These are phyloP conservation scores for Helianthus annuus DNA, from an alignment of 129 eudicot species.

Conservation along the genomic window HanXRQr2.0-SUNRISE NC_035447.2:36944517-36945016, in stretches of 20 bases:
- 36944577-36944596: constrained; percentile 56
- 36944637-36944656: constrained; percentile 44
- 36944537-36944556: constrained; percentile 77
- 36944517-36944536: constrained; percentile 78
- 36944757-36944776: constrained; percentile 27
- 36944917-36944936: constrained; percentile 39
- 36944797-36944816: constrained; percentile 50
- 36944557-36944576: constrained; percentile 78
- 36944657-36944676: constrained; percentile 54
- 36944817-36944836: constrained; percentile 42
- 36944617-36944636: constrained; percentile 19
- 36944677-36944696: constrained; percentile 37
- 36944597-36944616: constrained; percentile 34
- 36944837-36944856: constrained; percentile 68
- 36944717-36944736: constrained; percentile 31
- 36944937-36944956: constrained; percentile 29
- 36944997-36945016: constrained; percentile 26
- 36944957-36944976: neutral
- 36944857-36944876: constrained; percentile 87
- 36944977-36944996: constrained; percentile 31
- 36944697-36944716: constrained; percentile 15
- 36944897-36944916: constrained; percentile 90
- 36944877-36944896: constrained; percentile 67
- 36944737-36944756: constrained; percentile 16
- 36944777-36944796: constrained; percentile 42